Conservation (phyloP, 208 protist genomes). For the Paratrypanosoma confusum region DNA sequence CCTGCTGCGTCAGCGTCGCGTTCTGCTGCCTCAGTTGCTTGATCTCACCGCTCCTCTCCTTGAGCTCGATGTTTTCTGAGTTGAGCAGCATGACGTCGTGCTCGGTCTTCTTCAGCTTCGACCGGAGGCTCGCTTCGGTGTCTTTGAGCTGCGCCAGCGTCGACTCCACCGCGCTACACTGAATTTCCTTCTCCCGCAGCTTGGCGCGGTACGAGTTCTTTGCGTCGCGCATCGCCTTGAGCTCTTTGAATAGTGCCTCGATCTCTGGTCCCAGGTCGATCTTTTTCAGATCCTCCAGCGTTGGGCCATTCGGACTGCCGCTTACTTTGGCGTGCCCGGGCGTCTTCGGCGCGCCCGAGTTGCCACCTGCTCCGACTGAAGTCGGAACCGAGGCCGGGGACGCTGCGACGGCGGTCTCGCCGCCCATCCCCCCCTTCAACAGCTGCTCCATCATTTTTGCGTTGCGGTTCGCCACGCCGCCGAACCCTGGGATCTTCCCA, state of each 20-base stretch:
- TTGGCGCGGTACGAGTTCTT: constrained; percentile 80
- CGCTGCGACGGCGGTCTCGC: constrained; percentile 6
- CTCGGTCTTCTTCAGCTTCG: constrained; percentile 49
- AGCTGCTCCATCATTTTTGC: constrained; percentile 57
- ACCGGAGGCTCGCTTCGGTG: constrained; percentile 39
- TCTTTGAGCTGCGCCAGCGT: constrained; percentile 20
- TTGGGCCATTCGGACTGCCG: constrained; percentile 19
- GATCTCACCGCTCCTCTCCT: constrained; percentile 38
- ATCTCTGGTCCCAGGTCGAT: constrained; percentile 81
- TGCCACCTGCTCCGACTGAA: no score
- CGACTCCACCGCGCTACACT: constrained; percentile 18
- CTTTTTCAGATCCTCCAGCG: constrained; percentile 71
- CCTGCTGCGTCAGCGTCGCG: constrained; percentile 15
- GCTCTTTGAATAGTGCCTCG: constrained; percentile 77
- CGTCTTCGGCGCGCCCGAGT: no score
- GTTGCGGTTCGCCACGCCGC: constrained; percentile 59
- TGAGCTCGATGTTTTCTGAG: constrained; percentile 77
- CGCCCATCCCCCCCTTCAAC: constrained; percentile 24
- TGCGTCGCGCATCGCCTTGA: constrained; percentile 48
- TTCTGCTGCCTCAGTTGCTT: constrained; percentile 39
- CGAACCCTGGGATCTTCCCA: constrained; percentile 58
- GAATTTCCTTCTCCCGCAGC: constrained; percentile 20
- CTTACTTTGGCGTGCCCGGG: no score
- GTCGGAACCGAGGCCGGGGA: no score
- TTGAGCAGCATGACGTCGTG: constrained; percentile 79